phyloP scores from a whole-genome alignment of 2,329 filamentous ascomycete genomes.

The Aureobasidium uvarum region DNA sequence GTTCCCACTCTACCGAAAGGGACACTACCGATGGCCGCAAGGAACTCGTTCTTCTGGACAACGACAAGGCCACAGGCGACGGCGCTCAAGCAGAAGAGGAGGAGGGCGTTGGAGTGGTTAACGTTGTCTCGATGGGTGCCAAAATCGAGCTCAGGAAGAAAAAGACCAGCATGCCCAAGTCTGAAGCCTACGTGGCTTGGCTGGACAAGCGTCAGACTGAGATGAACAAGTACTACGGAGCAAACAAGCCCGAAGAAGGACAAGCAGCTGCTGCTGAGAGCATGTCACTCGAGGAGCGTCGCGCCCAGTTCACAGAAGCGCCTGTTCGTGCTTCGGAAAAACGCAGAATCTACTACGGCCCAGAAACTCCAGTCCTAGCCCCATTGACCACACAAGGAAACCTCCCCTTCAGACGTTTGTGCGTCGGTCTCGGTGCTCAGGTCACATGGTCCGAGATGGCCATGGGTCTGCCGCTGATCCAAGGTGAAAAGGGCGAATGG shows the following conservation, averaged over 20 bases:
- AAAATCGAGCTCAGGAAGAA: slow-evolving; percentile 76
- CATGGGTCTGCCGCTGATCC: slow-evolving; percentile 82
- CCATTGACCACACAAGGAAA: slow-evolving; percentile 97
- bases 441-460: slow-evolving; percentile 99
- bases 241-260: slow-evolving; percentile 31
- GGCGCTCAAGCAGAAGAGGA: slow-evolving; percentile 32
- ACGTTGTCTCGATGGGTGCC: slow-evolving; percentile 65
- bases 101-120: slow-evolving; percentile 65
- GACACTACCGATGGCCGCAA: slow-evolving; percentile 75
- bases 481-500: slow-evolving; percentile 91
- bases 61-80: slow-evolving; percentile 44
- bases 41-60: slow-evolving; percentile 71
- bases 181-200: slow-evolving; percentile 76
- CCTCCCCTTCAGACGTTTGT: slow-evolving; percentile 87
- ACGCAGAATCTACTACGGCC: slow-evolving; percentile 86
- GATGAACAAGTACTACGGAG: slow-evolving; percentile 32
- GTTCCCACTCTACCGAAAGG: slow-evolving; percentile 80
- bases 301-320: slow-evolving; percentile 79
- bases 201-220: slow-evolving; percentile 61
- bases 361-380: slow-evolving; percentile 89
- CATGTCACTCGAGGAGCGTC: slow-evolving; percentile 61
- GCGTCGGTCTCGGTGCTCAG: slow-evolving; percentile 83
- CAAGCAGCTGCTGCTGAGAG: slow-evolving; percentile 40
- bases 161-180: slow-evolving; percentile 66
- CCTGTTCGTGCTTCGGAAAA: slow-evolving; percentile 92